Evolutionary conservation across 352 stramenopile species (phyloP).

Genomic region (Phytophthora lateralis): DNA sequence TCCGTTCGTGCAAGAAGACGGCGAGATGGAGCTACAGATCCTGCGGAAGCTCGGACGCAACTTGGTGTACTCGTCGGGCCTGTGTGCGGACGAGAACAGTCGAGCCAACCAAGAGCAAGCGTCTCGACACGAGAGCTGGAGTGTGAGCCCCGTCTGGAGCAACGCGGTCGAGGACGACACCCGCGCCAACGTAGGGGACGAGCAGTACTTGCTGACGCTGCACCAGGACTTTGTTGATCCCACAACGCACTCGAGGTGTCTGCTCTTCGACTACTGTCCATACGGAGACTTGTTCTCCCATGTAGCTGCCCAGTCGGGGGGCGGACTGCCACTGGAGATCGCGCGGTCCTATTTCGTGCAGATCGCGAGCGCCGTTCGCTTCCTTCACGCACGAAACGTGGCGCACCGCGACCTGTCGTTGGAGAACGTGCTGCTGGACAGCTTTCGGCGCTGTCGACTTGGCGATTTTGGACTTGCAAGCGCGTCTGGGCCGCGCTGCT

Average conservation of each 20-base stretch:
- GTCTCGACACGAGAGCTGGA: conserved; percentile 18
- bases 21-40: conserved; percentile 46
- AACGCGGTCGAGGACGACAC: conserved; percentile 7
- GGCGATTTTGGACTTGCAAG: conserved; percentile 65
- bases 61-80: conserved; percentile 19
- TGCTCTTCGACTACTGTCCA: conserved; percentile 71
- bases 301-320: conserved; percentile 7
- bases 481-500: conserved; percentile 39
- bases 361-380: conserved; percentile 50
- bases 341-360: conserved; percentile 51
- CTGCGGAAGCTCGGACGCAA: conserved; percentile 47
- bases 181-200: conserved; percentile 6
- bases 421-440: conserved; percentile 71
- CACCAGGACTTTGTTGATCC: conserved; percentile 61
- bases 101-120: conserved; percentile 5
- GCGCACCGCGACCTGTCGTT: conserved; percentile 71
- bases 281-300: conserved; percentile 66
- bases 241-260: conserved; percentile 47
- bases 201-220: conserved; percentile 46
- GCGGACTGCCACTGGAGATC: conserved; percentile 30
- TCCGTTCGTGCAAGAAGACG: conserved; percentile 49
- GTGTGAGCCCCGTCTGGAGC: conserved; percentile 37
- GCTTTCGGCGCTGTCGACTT: conserved; percentile 43
- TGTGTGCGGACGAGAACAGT: background rate
- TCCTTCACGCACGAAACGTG: conserved; percentile 57